Conservation (phyloP, 2,329 filamentous ascomycete genomes). For the Aspergillus oerlinghausenensis region DNA sequence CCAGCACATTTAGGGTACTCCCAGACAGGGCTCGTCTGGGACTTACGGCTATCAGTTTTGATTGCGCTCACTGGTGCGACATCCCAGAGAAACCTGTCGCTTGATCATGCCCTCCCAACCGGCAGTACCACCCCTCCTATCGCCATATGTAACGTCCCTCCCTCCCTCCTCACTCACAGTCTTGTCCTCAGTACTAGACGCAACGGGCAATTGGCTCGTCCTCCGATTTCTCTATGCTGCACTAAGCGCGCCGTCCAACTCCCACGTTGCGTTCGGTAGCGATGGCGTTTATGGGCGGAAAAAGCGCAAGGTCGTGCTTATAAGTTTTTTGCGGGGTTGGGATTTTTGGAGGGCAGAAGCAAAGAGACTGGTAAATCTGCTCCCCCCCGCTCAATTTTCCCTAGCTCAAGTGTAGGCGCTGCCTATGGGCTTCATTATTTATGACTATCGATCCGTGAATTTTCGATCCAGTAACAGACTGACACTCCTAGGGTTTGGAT, state of each 20-base stretch:
- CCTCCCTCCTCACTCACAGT: conserved; percentile 37
- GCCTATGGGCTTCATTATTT: neutral
- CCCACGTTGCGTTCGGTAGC: conserved; percentile 17
- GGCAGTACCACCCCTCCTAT: conserved; percentile 37
- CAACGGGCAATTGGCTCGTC: conserved; percentile 54
- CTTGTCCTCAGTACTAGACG: conserved; percentile 42
- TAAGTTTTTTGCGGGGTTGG: conserved; percentile 76
- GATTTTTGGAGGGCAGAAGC: conserved; percentile 73
- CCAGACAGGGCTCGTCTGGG: neutral
- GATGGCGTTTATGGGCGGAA: conserved; percentile 26
- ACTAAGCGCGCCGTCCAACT: conserved; percentile 26
- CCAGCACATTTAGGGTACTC: conserved; percentile 1
- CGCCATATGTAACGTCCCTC: conserved; percentile 33
- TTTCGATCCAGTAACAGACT: neutral
- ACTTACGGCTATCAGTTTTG: neutral
- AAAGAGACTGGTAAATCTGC: conserved; percentile 56
- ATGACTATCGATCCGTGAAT: neutral
- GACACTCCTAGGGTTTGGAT: conserved; percentile 59
- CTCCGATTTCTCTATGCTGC: conserved; percentile 49
- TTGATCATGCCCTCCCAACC: conserved; percentile 36
- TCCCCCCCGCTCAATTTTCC: neutral
- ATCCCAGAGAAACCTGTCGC: neutral
- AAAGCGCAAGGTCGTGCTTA: conserved; percentile 60
- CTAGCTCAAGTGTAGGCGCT: too few species aligned
- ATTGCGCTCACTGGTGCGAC: neutral